Conservation (phyloP, 768 basidiomycete species). For the Tremella fuciformis region DNA sequence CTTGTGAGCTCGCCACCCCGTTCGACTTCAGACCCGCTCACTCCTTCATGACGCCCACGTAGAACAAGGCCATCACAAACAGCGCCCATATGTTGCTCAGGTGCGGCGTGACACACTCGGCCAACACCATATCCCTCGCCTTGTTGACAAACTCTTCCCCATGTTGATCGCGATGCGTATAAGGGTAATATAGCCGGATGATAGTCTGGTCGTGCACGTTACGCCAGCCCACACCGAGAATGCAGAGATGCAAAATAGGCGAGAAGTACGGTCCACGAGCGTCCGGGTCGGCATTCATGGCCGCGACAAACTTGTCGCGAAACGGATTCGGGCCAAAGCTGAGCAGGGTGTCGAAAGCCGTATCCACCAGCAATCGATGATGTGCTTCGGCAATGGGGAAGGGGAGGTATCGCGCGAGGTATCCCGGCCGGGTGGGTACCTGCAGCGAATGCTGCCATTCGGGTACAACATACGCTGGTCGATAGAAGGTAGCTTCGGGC, state of each 20-base stretch:
- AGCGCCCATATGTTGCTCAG: conserved; percentile 2
- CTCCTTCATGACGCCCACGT: conserved; percentile 3
- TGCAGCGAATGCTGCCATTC: conserved; percentile 1
- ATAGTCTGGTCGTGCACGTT: neutral
- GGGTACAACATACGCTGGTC: neutral
- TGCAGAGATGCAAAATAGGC: neutral
- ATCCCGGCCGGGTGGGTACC: neutral
- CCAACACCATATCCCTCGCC: neutral
- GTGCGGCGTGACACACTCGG: conserved; percentile 1
- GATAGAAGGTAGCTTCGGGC: neutral
- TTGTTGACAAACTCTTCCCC: conserved; percentile 3
- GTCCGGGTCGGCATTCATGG: conserved; percentile 1
- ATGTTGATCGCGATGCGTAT: conserved; percentile 1
- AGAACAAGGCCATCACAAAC: neutral
- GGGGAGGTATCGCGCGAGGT: conserved; percentile 1
- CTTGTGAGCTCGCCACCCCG: no score
- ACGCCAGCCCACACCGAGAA: conserved; percentile 3
- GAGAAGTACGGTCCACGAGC: conserved; percentile 1
- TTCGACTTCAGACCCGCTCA: neutral
- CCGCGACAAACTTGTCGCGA: neutral
- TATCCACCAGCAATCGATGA: neutral
- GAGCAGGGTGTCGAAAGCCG: conserved; percentile 1
- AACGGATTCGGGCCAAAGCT: neutral
- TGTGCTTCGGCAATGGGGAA: conserved; percentile 5
- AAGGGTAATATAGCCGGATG: neutral